Evolutionary conservation across 805 yeast genomes (phyloP).

Genomic region (Metahyphopichia silvanorum): DNA sequence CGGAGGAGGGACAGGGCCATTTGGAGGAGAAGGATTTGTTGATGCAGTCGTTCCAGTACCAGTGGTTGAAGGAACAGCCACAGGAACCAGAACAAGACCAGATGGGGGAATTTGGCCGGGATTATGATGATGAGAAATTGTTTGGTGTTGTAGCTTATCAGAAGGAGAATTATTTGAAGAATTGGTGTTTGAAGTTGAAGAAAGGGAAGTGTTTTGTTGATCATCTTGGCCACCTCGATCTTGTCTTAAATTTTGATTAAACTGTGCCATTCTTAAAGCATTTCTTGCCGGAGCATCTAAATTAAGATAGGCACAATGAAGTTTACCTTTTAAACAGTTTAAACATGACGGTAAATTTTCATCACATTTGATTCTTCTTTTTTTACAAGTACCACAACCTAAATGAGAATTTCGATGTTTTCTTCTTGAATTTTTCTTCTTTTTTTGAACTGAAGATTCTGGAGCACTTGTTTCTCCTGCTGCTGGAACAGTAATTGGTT

Average conservation of each 20-base stretch:
- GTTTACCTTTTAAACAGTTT: slow-evolving; percentile 45
- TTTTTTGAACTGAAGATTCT: slow-evolving; percentile 9
- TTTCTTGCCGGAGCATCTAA: slow-evolving; percentile 48
- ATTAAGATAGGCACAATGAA: slow-evolving; percentile 44
- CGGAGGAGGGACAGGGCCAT: not conserved
- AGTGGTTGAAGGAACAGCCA: not conserved
- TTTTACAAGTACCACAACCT: slow-evolving; percentile 68
- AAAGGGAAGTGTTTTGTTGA: not conserved
- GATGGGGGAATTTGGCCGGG: not conserved
- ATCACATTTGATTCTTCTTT: slow-evolving; percentile 50
- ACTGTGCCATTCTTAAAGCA: slow-evolving; percentile 49
- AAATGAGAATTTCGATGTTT: slow-evolving; percentile 66
- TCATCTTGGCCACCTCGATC: slow-evolving; percentile 15
- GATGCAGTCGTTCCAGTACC: not conserved
- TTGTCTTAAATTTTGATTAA: slow-evolving; percentile 32
- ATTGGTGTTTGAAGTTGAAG: not conserved
- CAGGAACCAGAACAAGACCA: not conserved
- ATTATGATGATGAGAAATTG: not conserved
- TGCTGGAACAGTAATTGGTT: slow-evolving; percentile 3
- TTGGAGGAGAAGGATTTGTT: not conserved
- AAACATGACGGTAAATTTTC: slow-evolving; percentile 48
- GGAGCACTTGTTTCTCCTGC: slow-evolving; percentile 4
- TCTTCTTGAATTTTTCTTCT: slow-evolving; percentile 47
- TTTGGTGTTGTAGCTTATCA: not conserved
- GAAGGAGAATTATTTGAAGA: not conserved